These are phyloP conservation scores for Marchantia polymorpha DNA, from an alignment of 225 moss, liverwort and hornwort genomes.

Conservation along the genomic window DNA sequence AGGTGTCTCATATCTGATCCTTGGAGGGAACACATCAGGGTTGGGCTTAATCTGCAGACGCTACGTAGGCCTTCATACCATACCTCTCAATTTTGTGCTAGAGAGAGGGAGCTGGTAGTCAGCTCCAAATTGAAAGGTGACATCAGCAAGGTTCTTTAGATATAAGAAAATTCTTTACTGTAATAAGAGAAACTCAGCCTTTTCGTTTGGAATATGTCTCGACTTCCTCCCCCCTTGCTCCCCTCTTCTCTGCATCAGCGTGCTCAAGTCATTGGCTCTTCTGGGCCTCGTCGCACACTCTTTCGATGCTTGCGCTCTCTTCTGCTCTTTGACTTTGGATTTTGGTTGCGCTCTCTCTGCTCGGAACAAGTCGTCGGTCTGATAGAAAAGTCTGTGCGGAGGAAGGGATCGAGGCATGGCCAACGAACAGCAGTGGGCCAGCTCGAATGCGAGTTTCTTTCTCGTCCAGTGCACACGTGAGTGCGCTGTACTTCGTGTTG, in stretches of 20 bases:
- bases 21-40: slow-evolving; percentile 6
- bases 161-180: slow-evolving; percentile 5
- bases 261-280: not conserved
- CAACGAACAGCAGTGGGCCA: too few species aligned
- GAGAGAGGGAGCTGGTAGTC: slow-evolving; percentile 20
- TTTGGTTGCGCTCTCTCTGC: not conserved
- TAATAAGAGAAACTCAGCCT: slow-evolving; percentile 15
- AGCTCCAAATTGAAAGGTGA: slow-evolving; percentile 25
- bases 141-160: slow-evolving; percentile 16
- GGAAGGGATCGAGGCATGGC: not conserved
- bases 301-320: too few species aligned
- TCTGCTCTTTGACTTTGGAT: not conserved
- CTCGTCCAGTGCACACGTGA: too few species aligned
- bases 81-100: slow-evolving; percentile 32
- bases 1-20: slow-evolving; percentile 18
- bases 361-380: not conserved
- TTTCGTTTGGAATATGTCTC: slow-evolving; percentile 12
- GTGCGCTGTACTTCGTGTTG: too few species aligned
- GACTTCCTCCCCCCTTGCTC: not conserved
- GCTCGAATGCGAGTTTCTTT: too few species aligned
- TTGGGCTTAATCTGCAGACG: slow-evolving; percentile 11
- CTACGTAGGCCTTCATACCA: slow-evolving; percentile 12
- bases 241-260: not conserved
- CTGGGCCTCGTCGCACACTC: not conserved
- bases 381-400: not conserved